Conservation (phyloP, 2,329 filamentous ascomycete genomes). For the Nannizziopsis arthrosporioides region DNA sequence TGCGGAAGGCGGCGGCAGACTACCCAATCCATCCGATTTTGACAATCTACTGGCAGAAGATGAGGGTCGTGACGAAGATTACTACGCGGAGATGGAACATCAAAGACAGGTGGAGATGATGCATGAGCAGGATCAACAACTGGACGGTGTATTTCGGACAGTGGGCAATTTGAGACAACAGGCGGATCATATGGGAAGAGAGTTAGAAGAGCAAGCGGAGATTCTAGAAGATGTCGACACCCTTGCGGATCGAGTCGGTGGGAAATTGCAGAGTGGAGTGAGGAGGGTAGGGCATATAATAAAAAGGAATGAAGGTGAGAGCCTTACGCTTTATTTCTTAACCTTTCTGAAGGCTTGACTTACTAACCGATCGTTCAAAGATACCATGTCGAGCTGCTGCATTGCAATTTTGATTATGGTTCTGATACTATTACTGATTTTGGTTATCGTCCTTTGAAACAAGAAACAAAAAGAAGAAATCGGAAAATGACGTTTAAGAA, state of each 20-base stretch:
- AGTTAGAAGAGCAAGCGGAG: conserved; percentile 86
- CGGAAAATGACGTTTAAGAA: conserved; percentile 1
- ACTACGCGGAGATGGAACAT: conserved; percentile 75
- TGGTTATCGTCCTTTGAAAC: conserved; percentile 55
- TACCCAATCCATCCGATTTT: conserved; percentile 50
- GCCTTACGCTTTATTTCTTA: conserved; percentile 8
- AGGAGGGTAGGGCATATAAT: conserved; percentile 78
- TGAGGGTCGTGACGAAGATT: conserved; percentile 44
- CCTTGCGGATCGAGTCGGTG: conserved; percentile 75
- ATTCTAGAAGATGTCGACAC: conserved; percentile 78
- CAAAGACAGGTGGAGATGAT: conserved; percentile 85
- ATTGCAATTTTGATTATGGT: conserved; percentile 81
- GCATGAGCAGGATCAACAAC: conserved; percentile 83
- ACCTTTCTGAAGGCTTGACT: conserved; percentile 14
- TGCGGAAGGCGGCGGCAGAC: conserved; percentile 30
- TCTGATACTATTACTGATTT: conserved; percentile 70
- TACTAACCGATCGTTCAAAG: conserved; percentile 30
- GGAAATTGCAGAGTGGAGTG: conserved; percentile 73
- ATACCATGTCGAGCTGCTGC: conserved; percentile 72
- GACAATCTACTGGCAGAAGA: conserved; percentile 31
- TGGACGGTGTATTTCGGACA: conserved; percentile 85
- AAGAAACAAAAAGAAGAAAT: conserved; percentile 5
- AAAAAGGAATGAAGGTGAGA: conserved; percentile 70
- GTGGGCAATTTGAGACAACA: conserved; percentile 83
- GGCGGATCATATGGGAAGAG: conserved; percentile 89